Conservation (phyloP, 495 filamentous ascomycete genomes). For the Monascus purpureus region DNA sequence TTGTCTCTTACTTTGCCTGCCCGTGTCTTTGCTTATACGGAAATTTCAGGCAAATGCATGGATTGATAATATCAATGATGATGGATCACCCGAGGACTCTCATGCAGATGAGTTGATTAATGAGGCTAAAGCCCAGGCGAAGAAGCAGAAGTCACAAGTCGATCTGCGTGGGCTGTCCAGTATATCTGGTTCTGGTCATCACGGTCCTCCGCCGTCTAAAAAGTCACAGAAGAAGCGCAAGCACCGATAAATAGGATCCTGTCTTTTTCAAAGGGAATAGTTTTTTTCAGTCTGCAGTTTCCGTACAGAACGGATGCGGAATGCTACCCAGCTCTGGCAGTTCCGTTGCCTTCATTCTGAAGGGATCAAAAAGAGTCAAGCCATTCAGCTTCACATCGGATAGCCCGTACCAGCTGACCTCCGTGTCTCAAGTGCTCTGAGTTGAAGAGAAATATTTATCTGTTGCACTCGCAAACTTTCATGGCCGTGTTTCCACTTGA, state of each 20-base stretch:
- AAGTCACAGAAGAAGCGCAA: slow-evolving; percentile 31
- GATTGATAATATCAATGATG: slow-evolving; percentile 3
- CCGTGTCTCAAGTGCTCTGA: too few relatives aligned
- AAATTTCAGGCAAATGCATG: slow-evolving; percentile 4
- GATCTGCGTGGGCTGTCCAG: slow-evolving; percentile 11
- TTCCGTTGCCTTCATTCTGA: too few relatives aligned
- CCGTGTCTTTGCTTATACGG: background rate
- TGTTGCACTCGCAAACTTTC: too few relatives aligned
- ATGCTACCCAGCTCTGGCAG: too few relatives aligned
- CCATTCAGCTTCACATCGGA: too few relatives aligned
- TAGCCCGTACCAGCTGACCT: too few relatives aligned
- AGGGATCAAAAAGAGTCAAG: too few relatives aligned
- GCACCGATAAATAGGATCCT: slow-evolving; percentile 9
- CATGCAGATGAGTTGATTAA: slow-evolving; percentile 6
- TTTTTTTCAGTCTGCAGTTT: too few relatives aligned
- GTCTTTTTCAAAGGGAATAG: background rate
- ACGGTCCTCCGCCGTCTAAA: slow-evolving; percentile 7
- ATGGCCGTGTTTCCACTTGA: too few relatives aligned
- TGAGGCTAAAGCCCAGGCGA: slow-evolving; percentile 7
- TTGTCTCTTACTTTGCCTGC: slow-evolving; percentile 3
- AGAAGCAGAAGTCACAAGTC: slow-evolving; percentile 3
- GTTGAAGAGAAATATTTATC: too few relatives aligned
- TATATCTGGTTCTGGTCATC: slow-evolving; percentile 16
- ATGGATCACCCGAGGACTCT: slow-evolving; percentile 3
- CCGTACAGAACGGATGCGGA: too few relatives aligned